Percentiles rank a stretch among this genome's conserved stretches.
Conservation (phyloP, 148 eudicot genomes). For the Camellia japonica region DNA sequence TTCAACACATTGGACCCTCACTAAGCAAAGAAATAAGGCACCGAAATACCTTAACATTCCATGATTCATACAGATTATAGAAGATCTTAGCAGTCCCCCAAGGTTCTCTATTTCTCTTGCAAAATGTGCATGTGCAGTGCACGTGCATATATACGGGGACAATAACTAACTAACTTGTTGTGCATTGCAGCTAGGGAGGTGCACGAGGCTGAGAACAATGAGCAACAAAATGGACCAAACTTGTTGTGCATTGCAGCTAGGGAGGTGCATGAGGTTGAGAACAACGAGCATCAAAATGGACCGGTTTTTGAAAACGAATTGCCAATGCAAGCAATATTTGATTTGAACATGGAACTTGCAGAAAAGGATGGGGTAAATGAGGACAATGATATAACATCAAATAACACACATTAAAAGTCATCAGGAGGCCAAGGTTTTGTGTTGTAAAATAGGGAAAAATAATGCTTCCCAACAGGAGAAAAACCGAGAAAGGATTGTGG, state of each 20-base stretch:
- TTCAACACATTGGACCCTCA: background rate
- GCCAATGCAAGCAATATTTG: background rate
- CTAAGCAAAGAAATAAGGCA: slow-evolving; percentile 18
- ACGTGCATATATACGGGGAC: too few relatives aligned
- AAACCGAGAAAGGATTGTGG: background rate
- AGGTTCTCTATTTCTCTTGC: background rate
- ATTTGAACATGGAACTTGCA: slow-evolving; percentile 13
- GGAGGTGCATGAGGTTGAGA: background rate
- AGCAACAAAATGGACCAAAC: background rate
- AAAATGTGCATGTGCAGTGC: too few relatives aligned
- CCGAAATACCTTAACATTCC: slow-evolving; percentile 48
- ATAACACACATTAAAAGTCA: background rate
- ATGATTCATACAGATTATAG: slow-evolving; percentile 39
- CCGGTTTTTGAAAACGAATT: background rate
- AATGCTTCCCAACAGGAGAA: background rate
- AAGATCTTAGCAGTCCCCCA: slow-evolving; percentile 13
- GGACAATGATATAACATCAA: background rate
- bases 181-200: background rate
- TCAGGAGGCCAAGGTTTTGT: too few relatives aligned
- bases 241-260: background rate
- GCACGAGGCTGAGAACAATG: background rate
- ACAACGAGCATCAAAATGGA: background rate
- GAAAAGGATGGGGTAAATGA: background rate
- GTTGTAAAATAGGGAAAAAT: background rate
- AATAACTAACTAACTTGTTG: too few relatives aligned